phyloP scores from a whole-genome alignment of 495 filamentous ascomycete genomes.

The Penicillium longicatenatum region DNA sequence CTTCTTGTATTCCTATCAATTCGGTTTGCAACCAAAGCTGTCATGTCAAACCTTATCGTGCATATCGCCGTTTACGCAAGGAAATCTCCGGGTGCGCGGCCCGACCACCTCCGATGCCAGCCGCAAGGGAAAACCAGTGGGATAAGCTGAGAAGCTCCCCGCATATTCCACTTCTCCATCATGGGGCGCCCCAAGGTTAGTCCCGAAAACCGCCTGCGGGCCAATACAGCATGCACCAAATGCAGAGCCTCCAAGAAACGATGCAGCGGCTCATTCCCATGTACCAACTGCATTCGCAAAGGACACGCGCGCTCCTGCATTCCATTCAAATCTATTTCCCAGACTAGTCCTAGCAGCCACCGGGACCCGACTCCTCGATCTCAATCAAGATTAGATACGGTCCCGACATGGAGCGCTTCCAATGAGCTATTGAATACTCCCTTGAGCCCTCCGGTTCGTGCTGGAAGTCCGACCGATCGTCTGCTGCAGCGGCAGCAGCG shows the following conservation, averaged over 20 bases:
- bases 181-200: slow-evolving; percentile 45
- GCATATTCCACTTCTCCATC: slow-evolving; percentile 9
- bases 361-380: slow-evolving; percentile 3
- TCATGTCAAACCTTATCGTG: too few relatives aligned
- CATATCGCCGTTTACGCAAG: neutral
- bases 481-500: slow-evolving; percentile 4
- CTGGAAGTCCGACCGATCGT: slow-evolving; percentile 1
- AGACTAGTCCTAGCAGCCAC: slow-evolving; percentile 13
- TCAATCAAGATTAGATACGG: neutral
- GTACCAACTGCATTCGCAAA: slow-evolving; percentile 37
- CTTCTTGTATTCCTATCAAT: too few relatives aligned
- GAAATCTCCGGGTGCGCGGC: slow-evolving; percentile 3
- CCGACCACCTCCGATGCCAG: slow-evolving; percentile 2
- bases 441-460: slow-evolving; percentile 6
- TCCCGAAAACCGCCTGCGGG: slow-evolving; percentile 39
- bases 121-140: neutral
- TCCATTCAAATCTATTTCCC: slow-evolving; percentile 29
- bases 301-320: slow-evolving; percentile 35
- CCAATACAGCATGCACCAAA: slow-evolving; percentile 37
- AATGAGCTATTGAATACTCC: neutral
- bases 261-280: slow-evolving; percentile 44
- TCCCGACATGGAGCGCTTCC: neutral
- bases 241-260: slow-evolving; percentile 44
- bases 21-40: too few relatives aligned
- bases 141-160: neutral